Evolutionary conservation across 2,329 filamentous ascomycete genomes (phyloP), one percentile per base, ranked within the genome.

Genomic region (Aspergillus sp.): DNA sequence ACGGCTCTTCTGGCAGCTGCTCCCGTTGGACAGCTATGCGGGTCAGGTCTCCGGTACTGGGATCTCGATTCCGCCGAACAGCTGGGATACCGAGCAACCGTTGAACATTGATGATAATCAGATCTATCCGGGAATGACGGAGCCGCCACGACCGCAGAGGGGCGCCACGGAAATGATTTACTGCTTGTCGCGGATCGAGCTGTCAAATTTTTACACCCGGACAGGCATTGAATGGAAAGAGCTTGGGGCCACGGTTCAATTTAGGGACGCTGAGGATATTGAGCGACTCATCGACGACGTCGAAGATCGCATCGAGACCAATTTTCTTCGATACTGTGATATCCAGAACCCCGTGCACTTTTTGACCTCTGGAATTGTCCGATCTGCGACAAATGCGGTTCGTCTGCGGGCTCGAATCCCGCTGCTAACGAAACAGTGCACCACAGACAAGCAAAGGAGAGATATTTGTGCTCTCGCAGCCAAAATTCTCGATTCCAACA

Each of bases 141-240:
- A 73, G 7, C 55, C 62, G 1, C 75, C 76, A 0, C 53, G 55
- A 4, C 73, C 75, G 49, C 68, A 71, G 17, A 61, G 63, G 2
- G 72, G 76, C 1, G 60, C 70, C 1, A 74, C 76, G 0, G 75
- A 79, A 45, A 79, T 79, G 76, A 58, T 68, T 0, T 71, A 66
- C 45, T 69, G 64, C 22, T 52, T 69, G 2, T 51, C 64, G 4
- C 53, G 61, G 14, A 63, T 56, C 8, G 64, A 70, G 45, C 38
- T 69, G n/a, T 67, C 53, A 3, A 55, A 58, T 22, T 63, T 61
- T 16, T 62, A 60, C 35, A 55, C 47, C 17, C 52, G 52, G 22
- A 60, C 45, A 0, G 55, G 58, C 4, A 47, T 57, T 4, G 47
- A 55, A 19, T 24, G 53, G 35, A 57, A 59, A 11, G 30, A 42